Percentiles rank a stretch among this genome's conserved stretches.
phyloP scores from a whole-genome alignment of 768 basidiomycete species.

The Tylopilus vinaceipallidus region DNA sequence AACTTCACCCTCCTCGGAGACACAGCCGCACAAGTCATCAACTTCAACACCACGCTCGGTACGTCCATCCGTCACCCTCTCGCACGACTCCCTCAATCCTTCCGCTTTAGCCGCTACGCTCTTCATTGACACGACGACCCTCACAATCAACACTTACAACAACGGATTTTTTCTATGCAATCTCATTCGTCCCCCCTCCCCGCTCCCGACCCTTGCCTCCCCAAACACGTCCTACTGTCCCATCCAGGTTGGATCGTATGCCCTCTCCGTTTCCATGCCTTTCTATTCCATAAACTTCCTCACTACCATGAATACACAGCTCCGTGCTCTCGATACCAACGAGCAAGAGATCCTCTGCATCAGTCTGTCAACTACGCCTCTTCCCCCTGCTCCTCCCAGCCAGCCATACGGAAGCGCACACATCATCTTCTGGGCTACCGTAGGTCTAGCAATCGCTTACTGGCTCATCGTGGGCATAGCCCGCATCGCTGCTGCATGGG shows the following conservation, averaged over 20 bases:
- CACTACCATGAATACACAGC: conserved; percentile 78
- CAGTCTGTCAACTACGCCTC: conserved; percentile 74
- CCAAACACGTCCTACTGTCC: conserved; percentile 64
- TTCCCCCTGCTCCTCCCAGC: conserved; percentile 52
- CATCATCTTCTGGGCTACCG: conserved; percentile 71
- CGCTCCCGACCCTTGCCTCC: conserved; percentile 46
- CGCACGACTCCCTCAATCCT: conserved; percentile 7
- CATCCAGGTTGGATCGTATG: conserved; percentile 74
- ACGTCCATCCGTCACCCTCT: conserved; percentile 22
- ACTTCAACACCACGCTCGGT: conserved; percentile 67
- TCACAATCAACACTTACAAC: conserved; percentile 72
- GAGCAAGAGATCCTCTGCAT: conserved; percentile 82
- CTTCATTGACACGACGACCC: conserved; percentile 77
- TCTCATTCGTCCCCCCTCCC: conserved; percentile 75
- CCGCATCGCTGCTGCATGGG: conserved; percentile 83
- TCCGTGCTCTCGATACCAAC: conserved; percentile 88
- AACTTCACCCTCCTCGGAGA: conserved; percentile 74
- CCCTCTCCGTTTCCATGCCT: conserved; percentile 72
- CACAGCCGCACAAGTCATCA: conserved; percentile 57
- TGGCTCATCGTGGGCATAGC: conserved; percentile 82
- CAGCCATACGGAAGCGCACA: conserved; percentile 64
- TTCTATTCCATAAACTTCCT: conserved; percentile 65
- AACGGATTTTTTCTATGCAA: conserved; percentile 76
- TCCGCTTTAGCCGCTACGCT: conserved; percentile 61
- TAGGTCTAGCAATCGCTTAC: conserved; percentile 74